Evolutionary conservation across 257 asterid genomes (phyloP), one percentile per base, ranked within the genome.

Genomic region (Parsonsia alboflavescens): DNA sequence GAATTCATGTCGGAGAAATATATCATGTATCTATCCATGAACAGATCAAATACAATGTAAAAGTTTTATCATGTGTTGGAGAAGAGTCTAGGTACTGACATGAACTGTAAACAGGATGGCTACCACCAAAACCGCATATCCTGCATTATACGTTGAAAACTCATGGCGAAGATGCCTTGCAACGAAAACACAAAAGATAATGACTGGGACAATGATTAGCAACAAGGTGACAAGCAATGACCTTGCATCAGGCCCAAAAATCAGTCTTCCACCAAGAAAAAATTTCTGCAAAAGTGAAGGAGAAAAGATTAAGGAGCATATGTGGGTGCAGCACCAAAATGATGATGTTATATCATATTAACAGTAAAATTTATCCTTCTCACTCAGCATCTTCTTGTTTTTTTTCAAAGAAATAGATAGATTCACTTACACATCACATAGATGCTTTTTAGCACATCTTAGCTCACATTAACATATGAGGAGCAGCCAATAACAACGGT

Each of bases 221-320:
- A 88, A 77, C 84, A 95, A 80, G 76, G 96, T 95, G 88, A 85
- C 87, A 50, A 95, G 93, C 92, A 95, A 81, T 15, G 99, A 92
- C 85, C 85, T 90, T 36, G 99, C 99, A 84, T 95, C 98, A 15
- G 99, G 99, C 78, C 99, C 99, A 87, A 95, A 92, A 57, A 95
- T 90, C 91, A 95, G 83, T 84, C 99, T 90, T 85, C 99, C 99
- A 49, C 96, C 88, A 17, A 95, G 80, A 77, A 87, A 87, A 84
- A 95, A 95, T 33, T 88, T 90, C 99, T 94, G 99, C 88, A 89
- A 72, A 79, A 79, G 76, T 79, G 63, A 48, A 69, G 57, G 26
- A 30, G 10, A 68, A 42, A 22, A 41, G 2, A 24, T 21, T n/a
- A 73, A 62, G 3, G 10, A 61, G 13, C 12, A 48, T 26, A 30